Evolutionary conservation across 495 filamentous ascomycete genomes (phyloP).

Genomic region (Penicillium simplicissimum): DNA sequence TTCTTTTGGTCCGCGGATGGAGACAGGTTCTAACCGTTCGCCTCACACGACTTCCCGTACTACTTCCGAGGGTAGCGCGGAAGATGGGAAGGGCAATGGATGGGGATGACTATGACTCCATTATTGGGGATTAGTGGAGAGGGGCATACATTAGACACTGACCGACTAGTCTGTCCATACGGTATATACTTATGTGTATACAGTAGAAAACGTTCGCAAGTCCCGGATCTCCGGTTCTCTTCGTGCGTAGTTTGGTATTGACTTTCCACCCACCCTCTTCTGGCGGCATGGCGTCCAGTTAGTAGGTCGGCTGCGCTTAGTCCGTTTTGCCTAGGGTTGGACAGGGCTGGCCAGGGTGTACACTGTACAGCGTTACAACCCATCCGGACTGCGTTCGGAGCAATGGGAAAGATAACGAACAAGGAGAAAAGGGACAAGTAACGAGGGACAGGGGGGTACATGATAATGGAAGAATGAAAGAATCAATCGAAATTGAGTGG

Average conservation of each 20-base stretch:
- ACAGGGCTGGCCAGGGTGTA: background rate
- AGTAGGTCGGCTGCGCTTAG: slow-evolving; percentile 12
- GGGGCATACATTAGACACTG: background rate
- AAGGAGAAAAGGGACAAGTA: background rate
- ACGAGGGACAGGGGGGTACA: slow-evolving; percentile 1
- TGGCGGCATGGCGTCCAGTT: background rate
- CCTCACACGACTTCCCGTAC: slow-evolving; percentile 16
- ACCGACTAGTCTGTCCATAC: background rate
- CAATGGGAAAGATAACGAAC: background rate
- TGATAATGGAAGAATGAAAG: background rate
- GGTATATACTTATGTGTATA: background rate
- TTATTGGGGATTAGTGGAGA: background rate
- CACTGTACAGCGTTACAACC: slow-evolving; percentile 8
- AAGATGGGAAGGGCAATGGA: background rate
- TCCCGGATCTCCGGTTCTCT: background rate
- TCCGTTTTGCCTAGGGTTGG: slow-evolving; percentile 1
- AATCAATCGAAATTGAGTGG: background rate
- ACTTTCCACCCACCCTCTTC: background rate
- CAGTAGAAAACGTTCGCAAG: background rate
- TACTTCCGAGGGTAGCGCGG: background rate
- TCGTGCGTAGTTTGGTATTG: background rate
- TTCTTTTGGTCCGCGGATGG: slow-evolving; percentile 9
- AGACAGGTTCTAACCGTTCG: slow-evolving; percentile 20
- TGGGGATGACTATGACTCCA: background rate
- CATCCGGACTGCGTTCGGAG: slow-evolving; percentile 2